These are phyloP conservation scores for Spergularia marina DNA, from an alignment of 148 eudicot genomes.

Conservation along the genomic window DNA sequence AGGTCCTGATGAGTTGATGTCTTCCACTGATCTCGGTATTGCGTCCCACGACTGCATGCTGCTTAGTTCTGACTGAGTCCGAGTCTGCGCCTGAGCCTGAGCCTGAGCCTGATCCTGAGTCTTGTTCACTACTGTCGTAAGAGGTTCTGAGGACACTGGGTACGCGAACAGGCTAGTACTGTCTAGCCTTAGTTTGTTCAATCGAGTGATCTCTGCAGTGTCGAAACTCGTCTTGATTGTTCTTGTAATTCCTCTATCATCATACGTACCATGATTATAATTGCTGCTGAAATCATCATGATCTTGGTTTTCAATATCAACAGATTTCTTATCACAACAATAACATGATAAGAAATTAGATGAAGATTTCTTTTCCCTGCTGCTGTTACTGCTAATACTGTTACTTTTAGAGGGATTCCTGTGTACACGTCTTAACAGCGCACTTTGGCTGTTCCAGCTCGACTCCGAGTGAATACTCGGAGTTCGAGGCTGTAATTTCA, in stretches of 20 bases:
- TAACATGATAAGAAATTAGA: constrained; percentile 36
- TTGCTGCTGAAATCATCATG: neutral
- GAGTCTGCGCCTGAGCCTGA: constrained; percentile 27
- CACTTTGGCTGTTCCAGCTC: constrained; percentile 66
- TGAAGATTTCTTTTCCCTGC: constrained; percentile 37
- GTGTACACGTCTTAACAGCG: constrained; percentile 30
- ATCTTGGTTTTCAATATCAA: constrained; percentile 29
- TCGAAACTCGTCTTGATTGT: constrained; percentile 19
- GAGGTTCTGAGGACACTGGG: neutral
- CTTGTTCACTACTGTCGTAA: neutral
- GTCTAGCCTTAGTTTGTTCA: constrained; percentile 19
- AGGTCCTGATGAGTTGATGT: neutral
- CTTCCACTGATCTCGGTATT: constrained; percentile 14
- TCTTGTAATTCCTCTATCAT: constrained; percentile 6
- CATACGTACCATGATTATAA: no score
- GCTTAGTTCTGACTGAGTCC: constrained; percentile 27
- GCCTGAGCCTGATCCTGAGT: constrained; percentile 17
- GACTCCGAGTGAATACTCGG: constrained; percentile 58
- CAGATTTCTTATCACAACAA: constrained; percentile 51
- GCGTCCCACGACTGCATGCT: constrained; percentile 26
- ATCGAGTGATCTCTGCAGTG: constrained; percentile 19
- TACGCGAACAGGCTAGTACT: constrained; percentile 4
- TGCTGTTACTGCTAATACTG: neutral
- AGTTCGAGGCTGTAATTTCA: constrained; percentile 32
- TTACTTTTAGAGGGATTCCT: constrained; percentile 24